A percentile compares a stretch with the other conserved stretches of the same genome.
Conservation (phyloP, 495 filamentous ascomycete species). For the Apodospora peruviana region DNA sequence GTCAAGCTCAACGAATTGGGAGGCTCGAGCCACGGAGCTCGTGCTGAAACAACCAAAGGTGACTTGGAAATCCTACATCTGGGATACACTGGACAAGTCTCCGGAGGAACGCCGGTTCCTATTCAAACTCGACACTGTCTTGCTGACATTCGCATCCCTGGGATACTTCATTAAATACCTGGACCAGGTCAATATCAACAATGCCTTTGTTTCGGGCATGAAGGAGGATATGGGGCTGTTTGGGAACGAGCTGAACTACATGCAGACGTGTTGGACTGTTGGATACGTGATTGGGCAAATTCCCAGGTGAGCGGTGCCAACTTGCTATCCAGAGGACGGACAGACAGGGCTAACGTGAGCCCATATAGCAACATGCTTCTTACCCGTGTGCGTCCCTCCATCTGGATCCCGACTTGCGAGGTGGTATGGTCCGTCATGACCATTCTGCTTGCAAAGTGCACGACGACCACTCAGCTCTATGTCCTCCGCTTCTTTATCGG, state of each 20-base stretch:
- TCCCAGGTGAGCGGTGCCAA: constrained; percentile 38
- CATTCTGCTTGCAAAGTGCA: constrained; percentile 41
- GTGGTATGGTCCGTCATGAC: constrained; percentile 52
- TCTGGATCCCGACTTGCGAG: constrained; percentile 55
- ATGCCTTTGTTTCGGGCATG: constrained; percentile 49
- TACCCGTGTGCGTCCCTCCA: constrained; percentile 46
- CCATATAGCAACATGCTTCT: constrained; percentile 27
- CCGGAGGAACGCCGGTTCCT: constrained; percentile 55
- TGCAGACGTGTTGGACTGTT: constrained; percentile 55
- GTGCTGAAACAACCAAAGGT: constrained; percentile 20
- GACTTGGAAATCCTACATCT: constrained; percentile 41
- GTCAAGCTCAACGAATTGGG: no score
- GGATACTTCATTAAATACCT: constrained; percentile 41
- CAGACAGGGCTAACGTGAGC: background rate
- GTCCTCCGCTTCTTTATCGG: constrained; percentile 55
- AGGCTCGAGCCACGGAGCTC: constrained; percentile 1
- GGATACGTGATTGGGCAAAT: constrained; percentile 61
- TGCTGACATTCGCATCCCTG: constrained; percentile 22
- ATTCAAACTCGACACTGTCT: constrained; percentile 36
- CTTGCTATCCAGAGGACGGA: background rate
- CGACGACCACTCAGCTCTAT: constrained; percentile 46
- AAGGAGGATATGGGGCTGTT: constrained; percentile 56
- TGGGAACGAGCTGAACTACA: constrained; percentile 47
- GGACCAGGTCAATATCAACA: constrained; percentile 35
- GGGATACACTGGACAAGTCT: constrained; percentile 59